Evolutionary conservation across 345 rosid genomes (phyloP), one percentile per base, ranked within the genome.

Genomic region (Eucalyptus guilfoylei): DNA sequence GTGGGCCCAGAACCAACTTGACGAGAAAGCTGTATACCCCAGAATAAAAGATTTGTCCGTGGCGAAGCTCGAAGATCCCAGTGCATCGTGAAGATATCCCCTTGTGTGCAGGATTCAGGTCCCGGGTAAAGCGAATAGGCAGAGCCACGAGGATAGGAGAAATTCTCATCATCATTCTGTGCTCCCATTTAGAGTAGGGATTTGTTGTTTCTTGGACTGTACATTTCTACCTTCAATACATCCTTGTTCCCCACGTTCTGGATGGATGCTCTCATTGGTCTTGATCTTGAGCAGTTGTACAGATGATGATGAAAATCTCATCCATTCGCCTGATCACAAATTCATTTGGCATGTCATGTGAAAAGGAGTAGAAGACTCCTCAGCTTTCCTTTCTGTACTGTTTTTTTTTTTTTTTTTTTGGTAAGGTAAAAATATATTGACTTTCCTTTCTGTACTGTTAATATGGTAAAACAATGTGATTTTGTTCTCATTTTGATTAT

Each of bases 1-100:
- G 80, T 98, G 99, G 99, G 96, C 97, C 76, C 99, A 98, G 92
- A 95, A 91, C 54, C 96, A 95, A 91, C 97, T 98, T 12, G 99
- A 97, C 90, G 97, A 97, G 90, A 98, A 94, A 92, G 99, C 98
- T 87, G 92, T 91, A n/a, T 98, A 97, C 93, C 99, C 99, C 8
- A 95, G 96, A 90, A 96, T 97, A 90, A 98, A 92, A 11, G 94
- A 97, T 91, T 89, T 98, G 88, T 93, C 98, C 28, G 95, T 93
- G 9, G 98, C 96, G 62, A 91, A 86, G 89, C 96, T 97, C 1
- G 98, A 96, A 94, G 97, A 97, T 88, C 95, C 99, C 45, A 62
- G 96, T 3, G 93, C 88, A 67, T 97, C 47, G 2, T 76, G 83
- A 76, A 37, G 42, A 76, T 21, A 40, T 11, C 47, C 7, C 83